Conservation (phyloP, 305 asterid species). For the Fraxinus sp. region DNA sequence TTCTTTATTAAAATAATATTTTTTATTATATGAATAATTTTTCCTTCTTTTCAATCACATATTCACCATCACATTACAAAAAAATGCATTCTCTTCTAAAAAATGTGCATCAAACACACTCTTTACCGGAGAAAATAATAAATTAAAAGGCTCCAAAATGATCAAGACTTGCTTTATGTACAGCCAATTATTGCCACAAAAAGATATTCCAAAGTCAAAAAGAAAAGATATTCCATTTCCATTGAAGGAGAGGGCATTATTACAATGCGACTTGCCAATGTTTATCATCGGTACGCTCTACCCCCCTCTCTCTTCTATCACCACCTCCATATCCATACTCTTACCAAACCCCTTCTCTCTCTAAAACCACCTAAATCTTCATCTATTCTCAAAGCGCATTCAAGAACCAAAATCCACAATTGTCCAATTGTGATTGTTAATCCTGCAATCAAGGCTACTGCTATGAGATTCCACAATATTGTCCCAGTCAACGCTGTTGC, state of each 20-base stretch:
- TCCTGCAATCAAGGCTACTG: conserved; percentile 18
- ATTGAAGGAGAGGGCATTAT: neutral
- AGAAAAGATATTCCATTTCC: neutral
- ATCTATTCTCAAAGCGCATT: conserved; percentile 11
- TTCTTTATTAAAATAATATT: no score
- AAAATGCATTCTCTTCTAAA: no score
- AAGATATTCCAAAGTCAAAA: no score
- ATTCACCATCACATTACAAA: no score
- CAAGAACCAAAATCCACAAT: conserved; percentile 24
- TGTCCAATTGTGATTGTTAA: conserved; percentile 19
- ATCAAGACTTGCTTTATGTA: neutral
- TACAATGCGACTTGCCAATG: conserved; percentile 62
- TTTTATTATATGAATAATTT: no score
- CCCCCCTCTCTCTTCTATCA: conserved; percentile 16
- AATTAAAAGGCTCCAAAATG: neutral
- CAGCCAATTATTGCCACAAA: conserved; percentile 31
- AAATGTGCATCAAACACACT: no score
- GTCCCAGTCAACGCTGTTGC: conserved; percentile 43
- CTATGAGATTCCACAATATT: conserved; percentile 41
- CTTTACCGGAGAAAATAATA: neutral
- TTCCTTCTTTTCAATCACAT: no score
- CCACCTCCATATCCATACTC: conserved; percentile 22
- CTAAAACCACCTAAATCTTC: conserved; percentile 34
- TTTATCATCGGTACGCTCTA: conserved; percentile 50
- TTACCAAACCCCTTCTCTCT: conserved; percentile 44